Conservation (phyloP, 2,329 filamentous ascomycete species). For the Pestalotiopsis sp. region DNA sequence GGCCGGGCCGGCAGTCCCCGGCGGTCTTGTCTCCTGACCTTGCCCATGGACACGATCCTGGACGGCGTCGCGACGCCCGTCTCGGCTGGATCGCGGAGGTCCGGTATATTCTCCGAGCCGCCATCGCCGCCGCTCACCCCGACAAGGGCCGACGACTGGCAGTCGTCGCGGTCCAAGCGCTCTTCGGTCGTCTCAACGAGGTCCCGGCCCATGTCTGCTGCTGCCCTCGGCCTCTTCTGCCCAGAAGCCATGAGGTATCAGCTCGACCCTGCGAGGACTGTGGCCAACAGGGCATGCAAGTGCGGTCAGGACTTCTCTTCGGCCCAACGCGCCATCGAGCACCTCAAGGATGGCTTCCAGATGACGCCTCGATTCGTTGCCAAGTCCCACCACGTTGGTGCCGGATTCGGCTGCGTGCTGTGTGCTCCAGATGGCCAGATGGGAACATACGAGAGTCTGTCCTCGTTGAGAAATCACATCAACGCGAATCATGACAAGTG, state of each 20-base stretch:
- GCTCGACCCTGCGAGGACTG: constrained; percentile 33
- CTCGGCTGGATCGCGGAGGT: neutral
- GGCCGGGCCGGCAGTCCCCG: neutral
- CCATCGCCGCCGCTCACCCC: constrained; percentile 36
- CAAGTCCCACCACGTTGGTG: constrained; percentile 37
- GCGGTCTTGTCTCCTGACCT: neutral
- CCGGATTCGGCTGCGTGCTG: constrained; percentile 32
- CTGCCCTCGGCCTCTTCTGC: constrained; percentile 26
- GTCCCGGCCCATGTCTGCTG: neutral
- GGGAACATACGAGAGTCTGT: constrained; percentile 33
- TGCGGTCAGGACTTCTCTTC: constrained; percentile 39
- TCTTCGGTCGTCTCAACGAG: neutral
- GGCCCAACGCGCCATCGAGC: constrained; percentile 16
- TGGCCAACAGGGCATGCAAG: constrained; percentile 30
- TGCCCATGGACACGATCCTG: neutral
- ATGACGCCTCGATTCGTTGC: constrained; percentile 41
- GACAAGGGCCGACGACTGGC: constrained; percentile 23
- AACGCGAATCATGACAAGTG: constrained; percentile 41
- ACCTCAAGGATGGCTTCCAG: constrained; percentile 41
- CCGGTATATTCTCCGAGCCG: constrained; percentile 22
- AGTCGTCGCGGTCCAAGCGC: constrained; percentile 27
- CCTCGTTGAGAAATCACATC: constrained; percentile 37
- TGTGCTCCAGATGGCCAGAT: constrained; percentile 40
- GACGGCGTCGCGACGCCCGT: neutral
- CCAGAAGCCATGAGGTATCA: constrained; percentile 42